These are phyloP conservation scores for Schoenoplectus triqueter DNA, from an alignment of 202 grass and related monocot genomes.

Conservation along the genomic window DNA sequence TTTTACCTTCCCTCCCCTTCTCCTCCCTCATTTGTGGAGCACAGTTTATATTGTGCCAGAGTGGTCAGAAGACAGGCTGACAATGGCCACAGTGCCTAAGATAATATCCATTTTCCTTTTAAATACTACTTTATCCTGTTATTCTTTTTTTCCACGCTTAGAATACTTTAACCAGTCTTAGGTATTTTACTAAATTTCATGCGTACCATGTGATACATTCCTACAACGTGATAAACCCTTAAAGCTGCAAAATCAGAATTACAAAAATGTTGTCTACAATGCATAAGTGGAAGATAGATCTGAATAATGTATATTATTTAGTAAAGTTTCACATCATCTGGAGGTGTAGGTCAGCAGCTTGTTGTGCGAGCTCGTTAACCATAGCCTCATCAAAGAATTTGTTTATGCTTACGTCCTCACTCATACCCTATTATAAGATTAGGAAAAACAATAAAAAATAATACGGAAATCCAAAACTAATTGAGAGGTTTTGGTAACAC, in stretches of 20 bases:
- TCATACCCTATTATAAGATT: conserved; percentile 78
- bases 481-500: conserved; percentile 13
- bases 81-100: no score
- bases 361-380: conserved; percentile 93
- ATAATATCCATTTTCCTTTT: no score
- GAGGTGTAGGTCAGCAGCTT: conserved; percentile 81
- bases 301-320: background rate
- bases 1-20: no score
- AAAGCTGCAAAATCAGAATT: conserved; percentile 22
- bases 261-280: conserved; percentile 11
- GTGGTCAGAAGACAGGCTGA: no score
- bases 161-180: background rate
- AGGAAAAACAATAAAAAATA: conserved; percentile 23
- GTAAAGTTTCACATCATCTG: conserved; percentile 70
- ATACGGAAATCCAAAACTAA: background rate
- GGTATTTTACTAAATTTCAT: background rate
- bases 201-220: background rate
- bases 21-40: no score
- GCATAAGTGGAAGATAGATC: background rate
- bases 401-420: conserved; percentile 97
- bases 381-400: conserved; percentile 99
- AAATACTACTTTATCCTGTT: no score
- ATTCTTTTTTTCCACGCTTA: background rate
- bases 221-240: background rate
- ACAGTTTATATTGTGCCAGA: no score